A percentile compares a stretch with the other conserved stretches of the same genome.
phyloP scores from a whole-genome alignment of 352 stramenopile species.

The Pythium phragmitis region DNA sequence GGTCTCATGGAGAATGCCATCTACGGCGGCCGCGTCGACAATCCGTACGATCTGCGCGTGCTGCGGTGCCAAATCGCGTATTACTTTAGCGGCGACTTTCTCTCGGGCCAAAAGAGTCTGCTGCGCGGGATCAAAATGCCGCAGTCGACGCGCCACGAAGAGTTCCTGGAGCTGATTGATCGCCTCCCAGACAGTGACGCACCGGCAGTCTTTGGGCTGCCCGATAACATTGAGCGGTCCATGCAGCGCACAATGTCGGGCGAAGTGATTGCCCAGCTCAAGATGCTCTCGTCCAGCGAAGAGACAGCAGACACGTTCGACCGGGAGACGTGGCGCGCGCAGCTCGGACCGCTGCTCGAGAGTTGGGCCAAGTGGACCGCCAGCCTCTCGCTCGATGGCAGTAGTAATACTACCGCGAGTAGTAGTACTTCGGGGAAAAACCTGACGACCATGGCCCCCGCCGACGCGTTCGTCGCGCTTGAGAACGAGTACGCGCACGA shows the following conservation, averaged over 20 bases:
- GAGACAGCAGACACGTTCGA: constrained; percentile 81
- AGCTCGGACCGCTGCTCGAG: constrained; percentile 89
- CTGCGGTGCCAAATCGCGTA: constrained; percentile 83
- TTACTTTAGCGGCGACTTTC: constrained; percentile 86
- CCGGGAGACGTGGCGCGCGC: constrained; percentile 87
- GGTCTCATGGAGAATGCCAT: constrained; percentile 96
- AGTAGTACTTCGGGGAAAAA: constrained; percentile 27
- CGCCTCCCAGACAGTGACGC: constrained; percentile 67
- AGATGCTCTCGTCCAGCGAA: constrained; percentile 74
- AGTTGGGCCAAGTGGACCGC: constrained; percentile 85
- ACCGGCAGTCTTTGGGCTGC: constrained; percentile 89
- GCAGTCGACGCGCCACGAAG: constrained; percentile 54
- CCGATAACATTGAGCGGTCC: constrained; percentile 93
- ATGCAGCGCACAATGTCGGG: constrained; percentile 89
- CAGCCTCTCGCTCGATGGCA: constrained; percentile 50
- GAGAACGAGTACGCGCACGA: constrained; percentile 86
- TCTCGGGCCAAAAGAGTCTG: constrained; percentile 61
- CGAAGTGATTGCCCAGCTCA: constrained; percentile 85
- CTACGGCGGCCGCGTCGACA: constrained; percentile 94
- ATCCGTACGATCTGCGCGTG: constrained; percentile 91
- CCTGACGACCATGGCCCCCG: constrained; percentile 55
- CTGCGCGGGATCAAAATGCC: constrained; percentile 73
- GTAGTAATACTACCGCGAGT: constrained; percentile 8
- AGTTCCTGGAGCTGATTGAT: constrained; percentile 74
- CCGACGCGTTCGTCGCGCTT: constrained; percentile 89